Evolutionary conservation across 495 filamentous ascomycete genomes (phyloP), one percentile per base, ranked within the genome.

Genomic region (Xylaria acuta): DNA sequence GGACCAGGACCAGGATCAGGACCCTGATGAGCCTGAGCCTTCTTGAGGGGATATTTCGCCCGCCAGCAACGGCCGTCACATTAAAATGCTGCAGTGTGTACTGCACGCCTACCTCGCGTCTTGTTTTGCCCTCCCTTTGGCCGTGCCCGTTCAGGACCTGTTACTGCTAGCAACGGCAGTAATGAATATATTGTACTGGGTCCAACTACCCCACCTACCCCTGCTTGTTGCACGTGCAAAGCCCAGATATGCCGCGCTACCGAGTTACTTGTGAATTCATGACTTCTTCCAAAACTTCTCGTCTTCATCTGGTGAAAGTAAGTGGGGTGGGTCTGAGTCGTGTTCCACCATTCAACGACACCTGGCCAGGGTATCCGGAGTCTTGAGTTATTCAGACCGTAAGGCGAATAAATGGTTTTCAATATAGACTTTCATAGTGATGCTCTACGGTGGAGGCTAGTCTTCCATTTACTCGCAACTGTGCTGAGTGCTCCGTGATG

Each of bases 281-380:
- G 43, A 47, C 6, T 25, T 51, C 7, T 5, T 51, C n/a, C 47
- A n/a, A 22, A 54, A 25, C n/a, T 22, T 49, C 9, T 16, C 25
- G 43, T 38, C 22, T 45, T 64, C 18, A n/a, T 38, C 20, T 64
- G 38, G 38, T 45, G 60, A 7, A 38, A 25, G 22, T 22, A 18
- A 40, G 60, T 40, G 60, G 60, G 38, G 53, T 56, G 38, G n/a
- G 34, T 40, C 36, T 64, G 60, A 64, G 38, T 64, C 60, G 60
- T 64, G 40, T 64, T 41, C 36, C 60, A 64, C 14, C n/a, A 12
- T 41, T 64, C 38, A n/a, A 38, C 60, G 60, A 64, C 14, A 16
- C 12, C 53, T 0, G 0, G 53, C 53, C 53, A 56, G 53, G 25
- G 27, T 25, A 56, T 32, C 53, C 27, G 25, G 7, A 51, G n/a